Base-by-base conservation (phyloP, 176 grass and related monocot genomes). In the Musa itinerans region DNA sequence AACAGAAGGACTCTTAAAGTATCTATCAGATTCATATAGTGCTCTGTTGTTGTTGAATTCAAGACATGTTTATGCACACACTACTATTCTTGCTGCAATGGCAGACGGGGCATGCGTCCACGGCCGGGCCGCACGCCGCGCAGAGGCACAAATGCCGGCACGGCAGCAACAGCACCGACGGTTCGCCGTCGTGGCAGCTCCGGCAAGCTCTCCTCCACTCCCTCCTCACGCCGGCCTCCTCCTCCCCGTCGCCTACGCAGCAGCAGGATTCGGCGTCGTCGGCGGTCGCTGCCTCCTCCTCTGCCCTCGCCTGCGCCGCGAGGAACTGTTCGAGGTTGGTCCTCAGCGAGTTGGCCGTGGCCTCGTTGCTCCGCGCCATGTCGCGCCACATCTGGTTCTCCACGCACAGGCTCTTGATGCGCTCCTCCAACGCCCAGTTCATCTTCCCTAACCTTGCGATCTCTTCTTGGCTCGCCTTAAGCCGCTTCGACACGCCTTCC, bases 131-230 rank as follows among this genome's bases (percentile, higher is more conserved):
- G 74, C 92, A 96, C 29, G 89, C 25, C 62, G 70, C 71, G 81
- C 92, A 91, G 54, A 80, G 79, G 73, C 83, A 85, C 23, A 96
- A 81, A 77, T 96, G 92, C 26, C 86, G 76, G 65, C 92, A 91
- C 50, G 92, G 92, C 77, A 96, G 80, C 14, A 96, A 10, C 11
- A 96, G 81, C 69, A 87, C 89, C 3, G 65, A 80, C 6, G 86
- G 82, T 22, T 48, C 77, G 54, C 76, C 68, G 4, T 78, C 76
- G 29, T 55, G 76, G 76, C 92, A 96, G n/a, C 52, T 65, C 62
- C 48, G 54, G 82, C 92, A 87, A 19, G 27, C 53, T 3, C 73
- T 71, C 57, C 15, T 27, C 49, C 22, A 51, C 16, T 2, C 11
- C 76, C 53, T 74, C 64, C 8, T 43, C 81, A 19, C 20, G 13